Evolutionary conservation across 768 basidiomycete species (phyloP).

Genomic region (Gyrodon lividus): DNA sequence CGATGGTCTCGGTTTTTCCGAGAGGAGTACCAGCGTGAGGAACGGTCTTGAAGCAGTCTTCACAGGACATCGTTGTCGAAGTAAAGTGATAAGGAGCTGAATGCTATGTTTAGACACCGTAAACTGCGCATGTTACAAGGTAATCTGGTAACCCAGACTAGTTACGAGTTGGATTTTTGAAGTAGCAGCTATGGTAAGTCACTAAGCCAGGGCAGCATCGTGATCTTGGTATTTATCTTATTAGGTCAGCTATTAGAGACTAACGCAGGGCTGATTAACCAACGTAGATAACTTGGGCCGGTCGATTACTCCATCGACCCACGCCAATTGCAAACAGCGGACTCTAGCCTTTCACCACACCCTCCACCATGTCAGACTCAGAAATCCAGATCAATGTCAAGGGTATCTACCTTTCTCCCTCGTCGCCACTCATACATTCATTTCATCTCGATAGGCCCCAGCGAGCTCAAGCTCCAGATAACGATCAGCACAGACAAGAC

Average conservation of each 20-base stretch:
- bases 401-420: conserved; percentile 38
- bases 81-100: not conserved
- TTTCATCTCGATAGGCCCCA: conserved; percentile 58
- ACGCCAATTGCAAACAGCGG: not conserved
- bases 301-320: not conserved
- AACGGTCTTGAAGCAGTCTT: conserved; percentile 53
- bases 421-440: not conserved
- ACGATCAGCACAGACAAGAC: conserved; percentile 79
- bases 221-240: no score
- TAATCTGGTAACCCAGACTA: not conserved
- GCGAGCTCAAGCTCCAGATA: conserved; percentile 90
- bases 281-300: not conserved
- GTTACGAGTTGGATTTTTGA: no score
- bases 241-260: no score
- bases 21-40: conserved; percentile 50
- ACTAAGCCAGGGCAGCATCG: no score
- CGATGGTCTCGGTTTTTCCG: conserved; percentile 33
- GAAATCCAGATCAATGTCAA: conserved; percentile 72
- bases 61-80: conserved; percentile 41
- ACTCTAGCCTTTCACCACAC: conserved; percentile 1
- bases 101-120: not conserved
- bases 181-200: no score
- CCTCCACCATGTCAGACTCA: conserved; percentile 50
- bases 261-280: not conserved
- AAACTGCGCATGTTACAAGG: not conserved